Evolutionary conservation across 352 stramenopile genomes (phyloP).

Genomic region (Phytopythium helicoides): DNA sequence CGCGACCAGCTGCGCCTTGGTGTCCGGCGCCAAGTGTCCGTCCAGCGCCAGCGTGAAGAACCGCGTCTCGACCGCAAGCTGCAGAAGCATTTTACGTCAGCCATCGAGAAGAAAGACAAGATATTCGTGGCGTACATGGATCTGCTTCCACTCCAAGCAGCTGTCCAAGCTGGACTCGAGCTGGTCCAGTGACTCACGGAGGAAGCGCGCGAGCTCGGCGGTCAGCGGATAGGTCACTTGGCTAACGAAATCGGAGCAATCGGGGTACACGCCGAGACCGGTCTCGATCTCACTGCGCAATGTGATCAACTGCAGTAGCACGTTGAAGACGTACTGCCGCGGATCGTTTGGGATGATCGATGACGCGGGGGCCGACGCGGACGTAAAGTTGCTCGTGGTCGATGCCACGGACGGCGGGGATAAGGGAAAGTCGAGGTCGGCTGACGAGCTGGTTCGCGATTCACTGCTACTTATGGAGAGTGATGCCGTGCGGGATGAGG

Average conservation of each 20-base stretch:
- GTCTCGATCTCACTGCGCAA: slow-evolving; percentile 70
- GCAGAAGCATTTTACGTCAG: slow-evolving; percentile 14
- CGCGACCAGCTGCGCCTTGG: slow-evolving; percentile 48
- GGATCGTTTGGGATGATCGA: slow-evolving; percentile 40
- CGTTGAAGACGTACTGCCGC: slow-evolving; percentile 80
- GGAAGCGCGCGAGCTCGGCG: slow-evolving; percentile 38
- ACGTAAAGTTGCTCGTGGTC: neutral
- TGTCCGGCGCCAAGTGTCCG: slow-evolving; percentile 47
- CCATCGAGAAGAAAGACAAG: neutral
- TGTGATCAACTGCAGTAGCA: slow-evolving; percentile 74
- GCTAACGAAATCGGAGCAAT: slow-evolving; percentile 55
- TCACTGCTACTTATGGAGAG: slow-evolving; percentile 9
- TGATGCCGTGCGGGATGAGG: slow-evolving; percentile 24
- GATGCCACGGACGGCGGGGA: slow-evolving; percentile 8
- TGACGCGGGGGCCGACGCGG: slow-evolving; percentile 1
- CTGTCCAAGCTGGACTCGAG: slow-evolving; percentile 16
- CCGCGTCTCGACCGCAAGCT: slow-evolving; percentile 72
- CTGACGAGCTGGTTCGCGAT: slow-evolving; percentile 21
- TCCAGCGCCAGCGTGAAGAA: slow-evolving; percentile 66
- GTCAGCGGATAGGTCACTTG: slow-evolving; percentile 56
- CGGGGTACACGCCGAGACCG: slow-evolving; percentile 50
- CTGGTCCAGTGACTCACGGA: slow-evolving; percentile 27
- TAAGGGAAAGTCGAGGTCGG: slow-evolving; percentile 19
- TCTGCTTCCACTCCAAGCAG: slow-evolving; percentile 50
- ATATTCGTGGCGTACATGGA: slow-evolving; percentile 43